A percentile compares a stretch with the other conserved stretches of the same genome.
Conservation (phyloP, 345 rosid genomes). For the Ceriops decandra region DNA sequence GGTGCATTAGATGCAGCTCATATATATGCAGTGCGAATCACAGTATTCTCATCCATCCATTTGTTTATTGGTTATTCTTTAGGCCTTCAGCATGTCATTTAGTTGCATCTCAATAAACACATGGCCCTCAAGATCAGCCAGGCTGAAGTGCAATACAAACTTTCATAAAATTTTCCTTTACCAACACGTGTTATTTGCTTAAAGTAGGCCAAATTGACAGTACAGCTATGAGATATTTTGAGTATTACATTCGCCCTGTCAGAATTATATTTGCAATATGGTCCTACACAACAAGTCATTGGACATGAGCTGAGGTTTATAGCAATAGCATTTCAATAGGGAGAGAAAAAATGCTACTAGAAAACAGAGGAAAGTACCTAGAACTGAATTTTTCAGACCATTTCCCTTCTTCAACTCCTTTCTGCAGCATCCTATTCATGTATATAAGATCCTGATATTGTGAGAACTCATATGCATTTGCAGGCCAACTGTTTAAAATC, state of each 20-base stretch:
- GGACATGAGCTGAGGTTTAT: no score
- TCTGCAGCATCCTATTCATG: slow-evolving; percentile 72
- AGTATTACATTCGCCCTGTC: no score
- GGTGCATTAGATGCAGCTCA: neutral
- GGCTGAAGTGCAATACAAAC: neutral
- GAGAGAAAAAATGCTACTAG: neutral
- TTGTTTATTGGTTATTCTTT: neutral
- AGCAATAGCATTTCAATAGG: no score
- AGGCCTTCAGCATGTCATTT: neutral
- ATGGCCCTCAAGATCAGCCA: neutral
- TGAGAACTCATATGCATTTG: slow-evolving; percentile 9
- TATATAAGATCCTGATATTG: slow-evolving; percentile 7
- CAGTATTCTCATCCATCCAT: neutral
- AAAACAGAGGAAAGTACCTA: slow-evolving; percentile 39
- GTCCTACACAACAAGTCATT: no score
- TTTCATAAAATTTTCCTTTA: neutral
- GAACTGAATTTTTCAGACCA: slow-evolving; percentile 89
- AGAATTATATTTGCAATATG: no score
- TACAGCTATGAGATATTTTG: neutral
- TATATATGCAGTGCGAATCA: neutral
- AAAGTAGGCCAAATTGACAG: neutral
- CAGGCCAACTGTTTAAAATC: neutral
- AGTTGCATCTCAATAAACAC: neutral
- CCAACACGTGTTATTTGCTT: neutral
- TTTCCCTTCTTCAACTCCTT: slow-evolving; percentile 75